These are phyloP conservation scores for Hysterangium stoloniferum DNA, from an alignment of 768 basidiomycete genomes.

Conservation along the genomic window DNA sequence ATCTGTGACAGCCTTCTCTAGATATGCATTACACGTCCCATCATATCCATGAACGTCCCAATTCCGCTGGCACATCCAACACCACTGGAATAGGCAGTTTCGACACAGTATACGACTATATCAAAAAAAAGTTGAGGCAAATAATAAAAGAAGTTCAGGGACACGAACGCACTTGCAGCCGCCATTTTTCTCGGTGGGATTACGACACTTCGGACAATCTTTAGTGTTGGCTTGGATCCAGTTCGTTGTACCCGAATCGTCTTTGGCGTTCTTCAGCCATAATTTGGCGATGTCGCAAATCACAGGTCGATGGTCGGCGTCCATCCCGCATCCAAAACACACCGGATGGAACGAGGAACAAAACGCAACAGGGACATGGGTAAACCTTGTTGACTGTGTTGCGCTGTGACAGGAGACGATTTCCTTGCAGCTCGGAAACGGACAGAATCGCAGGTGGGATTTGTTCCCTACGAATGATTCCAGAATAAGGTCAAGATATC, in stretches of 20 bases:
- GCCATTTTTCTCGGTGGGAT: conserved; percentile 15
- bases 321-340: conserved; percentile 15
- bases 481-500: conserved; percentile 12
- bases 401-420: conserved; percentile 8
- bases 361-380: conserved; percentile 11
- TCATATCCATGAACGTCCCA: conserved; percentile 15
- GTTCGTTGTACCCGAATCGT: conserved; percentile 14
- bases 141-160: background rate
- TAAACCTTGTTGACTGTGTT: conserved; percentile 9
- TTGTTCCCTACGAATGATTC: conserved; percentile 13
- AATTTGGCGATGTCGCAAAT: conserved; percentile 12
- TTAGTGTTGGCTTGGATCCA: conserved; percentile 17
- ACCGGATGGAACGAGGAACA: conserved; percentile 10
- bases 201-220: conserved; percentile 13
- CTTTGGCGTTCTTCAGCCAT: conserved; percentile 13
- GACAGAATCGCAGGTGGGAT: conserved; percentile 14
- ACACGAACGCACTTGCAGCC: conserved; percentile 15
- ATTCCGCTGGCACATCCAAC: conserved; percentile 15
- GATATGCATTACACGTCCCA: conserved; percentile 12
- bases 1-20: conserved; percentile 2
- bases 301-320: conserved; percentile 11
- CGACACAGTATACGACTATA: conserved; percentile 12
- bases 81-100: conserved; percentile 15
- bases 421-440: conserved; percentile 10
- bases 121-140: background rate